Base-by-base conservation (phyloP, 1,284 basidiomycete species). In the Jaminaea rosea region DNA sequence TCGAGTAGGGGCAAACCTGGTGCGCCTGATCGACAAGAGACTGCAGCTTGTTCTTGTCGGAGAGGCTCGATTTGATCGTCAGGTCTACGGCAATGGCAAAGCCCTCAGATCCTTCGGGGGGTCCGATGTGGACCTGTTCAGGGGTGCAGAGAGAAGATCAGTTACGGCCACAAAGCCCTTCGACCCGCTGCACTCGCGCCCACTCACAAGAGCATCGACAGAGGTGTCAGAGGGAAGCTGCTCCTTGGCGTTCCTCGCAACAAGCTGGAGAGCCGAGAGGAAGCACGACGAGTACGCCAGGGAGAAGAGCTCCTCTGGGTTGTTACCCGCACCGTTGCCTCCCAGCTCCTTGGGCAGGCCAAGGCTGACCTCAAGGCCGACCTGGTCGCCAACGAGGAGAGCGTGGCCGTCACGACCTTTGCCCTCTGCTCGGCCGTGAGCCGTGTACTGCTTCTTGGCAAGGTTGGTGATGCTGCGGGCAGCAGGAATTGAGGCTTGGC, bases 1-100 rank as follows among this genome's bases (percentile, higher is more conserved):
- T 34, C 6, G 46, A 47, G 27, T 47, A 47, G 34, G 46, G 46
- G 39, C 46, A 47, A 19, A 47, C 46, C 46, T 47, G 21, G 24
- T 47, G 46, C 17, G 46, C 46, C 39, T 47, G 29, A 17, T 28
- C 26, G 17, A 47, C 46, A 31, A 41, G 19, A n/a, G 32, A 17
- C 27, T 47, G 23, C 23, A 47, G 39, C 32, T 23, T 31, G 9
- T 31, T 17, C 39, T 41, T 47, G 39, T 47, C 32, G 10, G 23
- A 26, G 21, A 21, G 32, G 27, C 39, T 47, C 26, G 46, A 47
- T 17, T 11, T 47, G 26, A 47, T 29, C 8, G 8, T 27, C 21
- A 47, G 27, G 39, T 47, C 46, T 9, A 47, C 46, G 32, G 46
- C 26, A 26, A 47, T 17, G 39, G 32, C 46, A 27, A 47, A 47